A percentile compares a stretch with the other conserved stretches of the same genome.
phyloP scores from a whole-genome alignment of 768 basidiomycete genomes.

The Lyophyllum decastes region DNA sequence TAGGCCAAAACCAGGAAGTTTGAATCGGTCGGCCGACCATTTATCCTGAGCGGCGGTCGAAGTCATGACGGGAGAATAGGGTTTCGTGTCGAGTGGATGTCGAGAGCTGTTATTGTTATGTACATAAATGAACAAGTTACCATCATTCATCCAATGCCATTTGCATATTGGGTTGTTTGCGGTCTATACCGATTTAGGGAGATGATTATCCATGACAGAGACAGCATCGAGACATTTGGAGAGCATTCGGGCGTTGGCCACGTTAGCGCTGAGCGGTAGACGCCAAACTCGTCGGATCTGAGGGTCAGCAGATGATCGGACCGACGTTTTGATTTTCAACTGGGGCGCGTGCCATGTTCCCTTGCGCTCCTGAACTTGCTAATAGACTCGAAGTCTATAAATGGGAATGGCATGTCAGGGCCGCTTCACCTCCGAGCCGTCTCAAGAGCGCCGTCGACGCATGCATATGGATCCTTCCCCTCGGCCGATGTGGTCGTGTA shows the following conservation, averaged over 20 bases:
- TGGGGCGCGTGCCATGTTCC: no score
- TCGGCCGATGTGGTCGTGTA: no score
- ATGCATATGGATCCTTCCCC: no score
- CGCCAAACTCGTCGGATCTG: no score
- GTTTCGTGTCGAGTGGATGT: neutral
- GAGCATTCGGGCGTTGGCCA: no score
- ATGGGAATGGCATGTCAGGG: no score
- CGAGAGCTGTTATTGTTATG: neutral
- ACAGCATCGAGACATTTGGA: no score
- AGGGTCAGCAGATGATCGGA: neutral
- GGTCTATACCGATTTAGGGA: neutral
- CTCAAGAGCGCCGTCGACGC: no score
- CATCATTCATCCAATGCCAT: neutral
- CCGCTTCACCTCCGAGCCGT: no score
- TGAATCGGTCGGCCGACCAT: neutral
- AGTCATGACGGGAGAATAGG: neutral
- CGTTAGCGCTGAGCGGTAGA: no score
- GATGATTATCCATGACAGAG: neutral
- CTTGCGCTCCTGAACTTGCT: no score
- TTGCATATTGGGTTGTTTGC: neutral
- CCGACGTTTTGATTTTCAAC: neutral
- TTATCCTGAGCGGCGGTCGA: neutral
- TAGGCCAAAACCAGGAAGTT: conserved; percentile 12
- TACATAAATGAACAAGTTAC: neutral
- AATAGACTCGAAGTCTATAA: no score